These are phyloP conservation scores for Xylaria acuta DNA, from an alignment of 495 filamentous ascomycete species.

Conservation along the genomic window DNA sequence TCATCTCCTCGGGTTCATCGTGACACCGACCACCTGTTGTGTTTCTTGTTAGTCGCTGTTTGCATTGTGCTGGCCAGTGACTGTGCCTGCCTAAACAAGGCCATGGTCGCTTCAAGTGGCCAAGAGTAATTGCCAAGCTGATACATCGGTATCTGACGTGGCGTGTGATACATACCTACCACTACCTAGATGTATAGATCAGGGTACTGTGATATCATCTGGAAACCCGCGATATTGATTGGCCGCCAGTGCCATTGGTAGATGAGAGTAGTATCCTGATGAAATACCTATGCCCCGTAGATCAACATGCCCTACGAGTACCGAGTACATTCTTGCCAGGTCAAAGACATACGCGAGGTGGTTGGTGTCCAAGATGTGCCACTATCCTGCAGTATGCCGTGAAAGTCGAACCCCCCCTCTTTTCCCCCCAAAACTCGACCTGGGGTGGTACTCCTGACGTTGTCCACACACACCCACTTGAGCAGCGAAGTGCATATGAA, in stretches of 20 bases:
- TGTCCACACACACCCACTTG: not conserved
- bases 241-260: not conserved
- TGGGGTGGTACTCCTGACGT: not conserved
- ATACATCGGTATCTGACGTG: constrained; percentile 17
- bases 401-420: not conserved
- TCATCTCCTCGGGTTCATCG: constrained; percentile 2
- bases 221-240: not conserved
- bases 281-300: not conserved
- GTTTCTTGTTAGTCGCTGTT: constrained; percentile 12
- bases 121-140: constrained; percentile 9
- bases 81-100: not conserved
- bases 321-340: not conserved
- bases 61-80: constrained; percentile 22
- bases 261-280: not conserved
- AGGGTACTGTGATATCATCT: constrained; percentile 1
- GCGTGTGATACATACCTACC: constrained; percentile 7
- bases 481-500: not conserved
- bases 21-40: constrained; percentile 12
- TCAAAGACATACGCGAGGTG: not conserved
- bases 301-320: constrained; percentile 12
- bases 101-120: not conserved
- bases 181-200: constrained; percentile 1
- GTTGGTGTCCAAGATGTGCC: not conserved
- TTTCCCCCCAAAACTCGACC: not conserved
- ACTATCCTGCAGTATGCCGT: not conserved